Base-by-base conservation (phyloP, 805 yeast species). In the Ogataea methanolica region DNA sequence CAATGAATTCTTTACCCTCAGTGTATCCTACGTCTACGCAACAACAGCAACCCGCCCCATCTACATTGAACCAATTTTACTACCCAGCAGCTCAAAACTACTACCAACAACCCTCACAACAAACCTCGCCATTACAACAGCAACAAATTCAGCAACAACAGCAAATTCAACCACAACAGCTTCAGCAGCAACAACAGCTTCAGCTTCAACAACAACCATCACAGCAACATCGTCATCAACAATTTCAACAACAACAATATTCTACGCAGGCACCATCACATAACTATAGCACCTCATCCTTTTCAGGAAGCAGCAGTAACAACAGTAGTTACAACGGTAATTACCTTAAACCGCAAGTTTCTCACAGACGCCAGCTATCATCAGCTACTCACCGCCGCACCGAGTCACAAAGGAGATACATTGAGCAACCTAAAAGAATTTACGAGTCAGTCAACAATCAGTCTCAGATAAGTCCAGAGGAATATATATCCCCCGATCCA, bases 401-500 rank as follows among this genome's bases (percentile, higher is more conserved):
- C 39, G 43, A 19, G 33, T 17, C 21, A 16, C 34, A 29, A 39
- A 19, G 36, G 31, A 45, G 39, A 41, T n/a, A 9, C 23, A 42
- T 42, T 15, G 5, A 37, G 5, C 26, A 23, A 29, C 26, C 33
- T 11, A 21, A 43, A 38, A 43, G 41, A 42, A 16, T 39, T 23
- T 51, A 58, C 42, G 34, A 41, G 17, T 51, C 49, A 5, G 54
- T 47, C 21, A 47, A 50, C 42, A 46, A 50, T 37, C 62, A 57
- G 39, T 26, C 47, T 9, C 47, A 47, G 22, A 52, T 57, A 12
- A 43, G 46, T 12, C 41, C 54, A 2, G 34, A 31, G 6, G 50
- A 43, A 2, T 64, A 65, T 39, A 36, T 54, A 6, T 60, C 67
- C 1, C 53, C 66, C 1, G 63, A 64, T 43, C 57, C 58, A 6